phyloP scores from a whole-genome alignment of 2,329 filamentous ascomycete species.

The Fusarium sp. region DNA sequence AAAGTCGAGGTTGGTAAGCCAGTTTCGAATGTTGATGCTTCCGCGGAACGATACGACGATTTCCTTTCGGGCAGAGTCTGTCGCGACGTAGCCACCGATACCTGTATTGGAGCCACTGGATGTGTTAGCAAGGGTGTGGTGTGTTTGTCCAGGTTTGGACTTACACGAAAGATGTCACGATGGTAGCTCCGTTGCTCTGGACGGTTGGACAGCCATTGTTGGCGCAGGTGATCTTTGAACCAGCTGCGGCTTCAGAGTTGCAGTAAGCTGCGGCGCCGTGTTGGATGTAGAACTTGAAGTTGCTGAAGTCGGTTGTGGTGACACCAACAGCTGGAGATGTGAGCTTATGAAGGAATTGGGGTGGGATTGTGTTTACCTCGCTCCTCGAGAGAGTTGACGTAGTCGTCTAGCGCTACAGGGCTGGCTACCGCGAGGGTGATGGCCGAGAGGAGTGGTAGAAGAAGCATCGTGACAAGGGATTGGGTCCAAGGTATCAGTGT shows the following conservation, averaged over 20 bases:
- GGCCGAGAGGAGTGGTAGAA: conserved; percentile 39
- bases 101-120: conserved; percentile 54
- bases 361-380: conserved; percentile 44
- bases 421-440: conserved; percentile 40
- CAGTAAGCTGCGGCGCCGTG: conserved; percentile 64
- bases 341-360: background rate
- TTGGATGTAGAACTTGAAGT: conserved; percentile 60
- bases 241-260: conserved; percentile 54
- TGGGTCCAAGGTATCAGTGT: background rate
- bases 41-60: conserved; percentile 71
- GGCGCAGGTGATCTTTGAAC: conserved; percentile 55
- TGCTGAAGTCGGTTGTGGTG: conserved; percentile 44
- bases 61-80: conserved; percentile 58
- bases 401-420: conserved; percentile 40
- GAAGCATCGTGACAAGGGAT: conserved; percentile 33
- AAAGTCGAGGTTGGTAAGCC: conserved; percentile 62
- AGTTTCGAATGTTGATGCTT: conserved; percentile 67
- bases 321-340: conserved; percentile 7
- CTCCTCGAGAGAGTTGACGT: conserved; percentile 42
- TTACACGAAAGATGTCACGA: conserved; percentile 55
- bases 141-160: conserved; percentile 10
- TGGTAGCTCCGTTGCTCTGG: conserved; percentile 52
- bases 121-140: conserved; percentile 24
- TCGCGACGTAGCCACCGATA: conserved; percentile 60
- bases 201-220: conserved; percentile 56